These are phyloP conservation scores for Syncephalis plumigaleata DNA, from an alignment of 371 early-diverging fungal species.

Conservation along the genomic window DNA sequence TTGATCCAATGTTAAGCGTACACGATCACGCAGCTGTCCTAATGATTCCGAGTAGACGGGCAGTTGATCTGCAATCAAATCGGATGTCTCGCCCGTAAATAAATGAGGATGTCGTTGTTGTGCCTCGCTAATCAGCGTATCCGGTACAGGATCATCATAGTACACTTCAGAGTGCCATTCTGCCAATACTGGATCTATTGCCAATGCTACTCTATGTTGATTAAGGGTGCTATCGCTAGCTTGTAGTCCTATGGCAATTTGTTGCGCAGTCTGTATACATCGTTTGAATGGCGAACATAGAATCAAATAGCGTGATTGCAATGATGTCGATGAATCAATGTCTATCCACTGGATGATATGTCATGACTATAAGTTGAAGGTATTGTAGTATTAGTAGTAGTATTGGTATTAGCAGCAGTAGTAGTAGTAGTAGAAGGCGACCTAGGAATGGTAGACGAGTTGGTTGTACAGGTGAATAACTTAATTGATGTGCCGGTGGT, in stretches of 20 bases:
- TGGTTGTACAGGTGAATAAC: neutral
- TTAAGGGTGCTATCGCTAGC: neutral
- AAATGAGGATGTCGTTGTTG: too few relatives aligned
- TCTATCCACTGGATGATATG: conserved; percentile 2
- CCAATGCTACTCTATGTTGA: neutral
- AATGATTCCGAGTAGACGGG: too few relatives aligned
- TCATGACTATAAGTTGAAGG: too few relatives aligned
- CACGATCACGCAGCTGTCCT: too few relatives aligned
- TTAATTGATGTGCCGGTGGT: too few relatives aligned
- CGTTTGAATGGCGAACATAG: conserved; percentile 4
- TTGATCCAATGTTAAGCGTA: too few relatives aligned
- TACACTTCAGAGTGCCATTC: conserved; percentile 4
- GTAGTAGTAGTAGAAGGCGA: neutral
- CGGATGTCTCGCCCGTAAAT: too few relatives aligned
- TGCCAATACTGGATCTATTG: conserved; percentile 1
- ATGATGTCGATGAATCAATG: neutral
- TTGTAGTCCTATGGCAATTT: conserved; percentile 4
- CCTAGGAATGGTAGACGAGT: neutral
- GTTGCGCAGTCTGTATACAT: conserved; percentile 4
- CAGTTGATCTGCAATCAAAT: too few relatives aligned
- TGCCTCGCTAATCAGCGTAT: neutral
- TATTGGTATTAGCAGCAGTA: too few relatives aligned
- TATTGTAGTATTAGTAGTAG: too few relatives aligned
- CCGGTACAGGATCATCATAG: conserved; percentile 3
- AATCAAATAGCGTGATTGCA: conserved; percentile 1